These are phyloP conservation scores for Naganishia albida DNA, from an alignment of 1,284 basidiomycete species.

Conservation along the genomic window DNA sequence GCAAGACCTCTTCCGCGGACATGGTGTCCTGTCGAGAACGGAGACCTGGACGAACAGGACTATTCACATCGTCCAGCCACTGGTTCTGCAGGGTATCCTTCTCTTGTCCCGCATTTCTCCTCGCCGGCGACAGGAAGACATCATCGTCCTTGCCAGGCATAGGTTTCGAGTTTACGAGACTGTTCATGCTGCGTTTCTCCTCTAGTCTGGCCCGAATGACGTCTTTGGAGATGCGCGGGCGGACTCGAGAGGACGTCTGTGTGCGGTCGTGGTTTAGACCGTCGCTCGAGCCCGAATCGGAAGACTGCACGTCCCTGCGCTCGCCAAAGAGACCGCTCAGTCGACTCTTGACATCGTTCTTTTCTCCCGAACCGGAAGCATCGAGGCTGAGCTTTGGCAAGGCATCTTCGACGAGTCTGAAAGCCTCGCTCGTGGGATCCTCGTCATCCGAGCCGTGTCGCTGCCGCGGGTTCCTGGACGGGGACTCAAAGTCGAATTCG, in stretches of 20 bases:
- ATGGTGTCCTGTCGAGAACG: slow-evolving; percentile 40
- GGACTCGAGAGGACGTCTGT: slow-evolving; percentile 38
- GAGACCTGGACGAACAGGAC: slow-evolving; percentile 36
- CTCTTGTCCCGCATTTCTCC: neutral
- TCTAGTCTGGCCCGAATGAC: slow-evolving; percentile 51
- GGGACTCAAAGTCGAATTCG: slow-evolving; percentile 47
- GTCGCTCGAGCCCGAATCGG: slow-evolving; percentile 23
- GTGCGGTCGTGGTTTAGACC: slow-evolving; percentile 19
- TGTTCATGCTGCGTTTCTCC: slow-evolving; percentile 36
- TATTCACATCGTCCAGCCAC: slow-evolving; percentile 7
- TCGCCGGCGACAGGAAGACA: slow-evolving; percentile 17
- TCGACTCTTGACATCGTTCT: slow-evolving; percentile 15
- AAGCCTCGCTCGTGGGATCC: slow-evolving; percentile 22
- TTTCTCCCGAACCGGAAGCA: neutral
- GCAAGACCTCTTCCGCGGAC: slow-evolving; percentile 43
- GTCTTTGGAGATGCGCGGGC: slow-evolving; percentile 53
- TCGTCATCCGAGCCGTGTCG: neutral
- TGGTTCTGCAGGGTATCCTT: neutral
- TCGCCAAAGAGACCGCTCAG: slow-evolving; percentile 6
- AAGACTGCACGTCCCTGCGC: slow-evolving; percentile 9
- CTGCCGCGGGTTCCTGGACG: neutral
- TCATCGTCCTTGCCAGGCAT: slow-evolving; percentile 3
- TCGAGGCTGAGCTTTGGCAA: slow-evolving; percentile 23
- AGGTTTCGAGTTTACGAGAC: slow-evolving; percentile 10
- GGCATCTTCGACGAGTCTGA: slow-evolving; percentile 31